phyloP scores from a whole-genome alignment of 176 grass and related monocot species.

The Oryza coarctata region DNA sequence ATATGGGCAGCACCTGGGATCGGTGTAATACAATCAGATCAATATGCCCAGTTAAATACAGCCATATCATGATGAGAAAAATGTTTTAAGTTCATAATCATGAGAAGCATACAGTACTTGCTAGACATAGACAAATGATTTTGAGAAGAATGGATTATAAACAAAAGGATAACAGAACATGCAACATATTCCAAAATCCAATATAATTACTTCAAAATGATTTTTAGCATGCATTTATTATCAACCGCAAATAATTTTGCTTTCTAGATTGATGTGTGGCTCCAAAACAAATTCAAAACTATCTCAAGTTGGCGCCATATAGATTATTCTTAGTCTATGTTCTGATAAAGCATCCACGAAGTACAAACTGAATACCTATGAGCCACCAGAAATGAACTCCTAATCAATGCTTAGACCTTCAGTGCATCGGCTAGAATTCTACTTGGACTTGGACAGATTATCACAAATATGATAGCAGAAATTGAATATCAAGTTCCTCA shows the following conservation, averaged over 20 bases:
- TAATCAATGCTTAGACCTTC: background rate
- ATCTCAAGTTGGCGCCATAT: background rate
- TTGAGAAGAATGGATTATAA: background rate
- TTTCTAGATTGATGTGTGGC: background rate
- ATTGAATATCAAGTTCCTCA: background rate
- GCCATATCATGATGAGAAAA: background rate
- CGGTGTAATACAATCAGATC: slow-evolving; percentile 11
- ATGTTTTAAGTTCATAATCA: background rate
- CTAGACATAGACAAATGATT: background rate
- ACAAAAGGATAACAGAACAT: slow-evolving; percentile 7
- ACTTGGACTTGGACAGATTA: slow-evolving; percentile 5
- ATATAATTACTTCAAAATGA: background rate
- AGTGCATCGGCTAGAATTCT: background rate
- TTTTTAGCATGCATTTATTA: slow-evolving; percentile 1
- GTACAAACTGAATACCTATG: slow-evolving; percentile 10
- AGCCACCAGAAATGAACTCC: background rate
- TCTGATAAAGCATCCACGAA: slow-evolving; percentile 12
- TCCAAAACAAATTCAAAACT: slow-evolving; percentile 20
- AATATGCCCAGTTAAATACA: background rate
- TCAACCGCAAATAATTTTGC: slow-evolving; percentile 8
- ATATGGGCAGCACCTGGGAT: slow-evolving; percentile 87
- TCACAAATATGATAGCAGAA: background rate
- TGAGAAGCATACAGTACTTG: background rate
- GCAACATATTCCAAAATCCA: background rate
- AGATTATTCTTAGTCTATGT: background rate